phyloP scores from a whole-genome alignment of 2,329 filamentous ascomycete genomes.

The Alternaria hordeiaustralica region DNA sequence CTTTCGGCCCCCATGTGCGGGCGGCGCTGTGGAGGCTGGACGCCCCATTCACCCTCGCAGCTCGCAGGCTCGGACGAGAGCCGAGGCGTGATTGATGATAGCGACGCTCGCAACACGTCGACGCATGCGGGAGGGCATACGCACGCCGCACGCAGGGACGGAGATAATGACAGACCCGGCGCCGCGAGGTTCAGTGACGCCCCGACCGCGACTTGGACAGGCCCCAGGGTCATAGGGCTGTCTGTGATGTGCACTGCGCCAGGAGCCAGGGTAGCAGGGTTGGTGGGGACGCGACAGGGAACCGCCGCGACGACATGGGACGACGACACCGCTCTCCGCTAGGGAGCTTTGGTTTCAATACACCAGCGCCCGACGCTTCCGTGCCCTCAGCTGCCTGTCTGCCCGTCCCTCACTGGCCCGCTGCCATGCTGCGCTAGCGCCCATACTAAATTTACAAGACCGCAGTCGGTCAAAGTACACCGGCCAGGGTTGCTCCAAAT shows the following conservation, averaged over 20 bases:
- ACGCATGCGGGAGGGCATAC: conserved; percentile 4
- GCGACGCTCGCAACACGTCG: background rate
- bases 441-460: conserved; percentile 40
- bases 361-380: conserved; percentile 28
- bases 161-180: conserved; percentile 29
- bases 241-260: conserved; percentile 17
- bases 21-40: conserved; percentile 1
- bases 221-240: conserved; percentile 37
- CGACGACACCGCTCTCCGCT: conserved; percentile 33
- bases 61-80: conserved; percentile 5
- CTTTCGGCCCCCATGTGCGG: conserved; percentile 17
- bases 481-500: conserved; percentile 30
- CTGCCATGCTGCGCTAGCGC: conserved; percentile 35
- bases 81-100: conserved; percentile 9
- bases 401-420: conserved; percentile 36
- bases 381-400: conserved; percentile 26
- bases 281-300: conserved; percentile 12
- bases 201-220: background rate
- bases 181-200: conserved; percentile 12
- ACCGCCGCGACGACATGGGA: conserved; percentile 15
- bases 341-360: conserved; percentile 28
- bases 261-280: conserved; percentile 18
- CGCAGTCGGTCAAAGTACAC: conserved; percentile 37
- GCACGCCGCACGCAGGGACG: conserved; percentile 21
- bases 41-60: background rate